Evolutionary conservation across 306 rosid genomes (phyloP).

Genomic region (Glycine latifolia): DNA sequence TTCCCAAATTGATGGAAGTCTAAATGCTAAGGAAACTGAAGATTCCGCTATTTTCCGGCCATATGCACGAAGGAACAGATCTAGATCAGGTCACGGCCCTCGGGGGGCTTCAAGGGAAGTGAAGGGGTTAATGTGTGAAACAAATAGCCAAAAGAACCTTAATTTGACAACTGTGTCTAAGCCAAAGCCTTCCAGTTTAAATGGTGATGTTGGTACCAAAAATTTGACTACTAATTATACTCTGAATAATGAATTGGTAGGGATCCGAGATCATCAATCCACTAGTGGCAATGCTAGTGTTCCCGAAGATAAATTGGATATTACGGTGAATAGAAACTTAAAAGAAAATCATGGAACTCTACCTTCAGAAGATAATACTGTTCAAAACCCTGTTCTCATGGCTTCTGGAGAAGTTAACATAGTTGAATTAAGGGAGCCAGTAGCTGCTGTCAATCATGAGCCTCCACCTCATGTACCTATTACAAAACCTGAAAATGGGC

Average conservation of each 20-base stretch:
- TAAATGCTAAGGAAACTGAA: conserved; percentile 78
- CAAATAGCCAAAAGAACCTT: conserved; percentile 57
- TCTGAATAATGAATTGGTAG: conserved; percentile 57
- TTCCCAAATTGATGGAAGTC: conserved; percentile 71
- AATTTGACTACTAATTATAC: conserved; percentile 52
- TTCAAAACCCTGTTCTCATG: conserved; percentile 45
- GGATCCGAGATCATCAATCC: conserved; percentile 47
- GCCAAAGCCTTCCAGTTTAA: conserved; percentile 62
- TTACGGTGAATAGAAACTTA: conserved; percentile 47
- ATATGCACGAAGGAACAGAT: conserved; percentile 88
- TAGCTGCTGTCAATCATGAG: conserved; percentile 51
- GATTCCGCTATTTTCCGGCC: conserved; percentile 86
- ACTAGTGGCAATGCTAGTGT: conserved; percentile 42
- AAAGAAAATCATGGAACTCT: conserved; percentile 52
- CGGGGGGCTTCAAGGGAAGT: conserved; percentile 61
- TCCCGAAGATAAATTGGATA: conserved; percentile 55
- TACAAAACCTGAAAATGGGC: conserved; percentile 52
- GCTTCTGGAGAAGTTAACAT: conserved; percentile 55
- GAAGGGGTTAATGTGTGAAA: conserved; percentile 56
- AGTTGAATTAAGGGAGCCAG: conserved; percentile 53
- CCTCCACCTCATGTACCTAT: conserved; percentile 49
- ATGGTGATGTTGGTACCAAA: conserved; percentile 60
- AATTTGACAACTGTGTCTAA: conserved; percentile 56
- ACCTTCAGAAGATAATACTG: conserved; percentile 51
- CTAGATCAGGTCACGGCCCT: conserved; percentile 76